A percentile compares a stretch with the other conserved stretches of the same genome.
phyloP scores from a whole-genome alignment of 192 early-diverging fungal genomes.

The Coemansia sp. region DNA sequence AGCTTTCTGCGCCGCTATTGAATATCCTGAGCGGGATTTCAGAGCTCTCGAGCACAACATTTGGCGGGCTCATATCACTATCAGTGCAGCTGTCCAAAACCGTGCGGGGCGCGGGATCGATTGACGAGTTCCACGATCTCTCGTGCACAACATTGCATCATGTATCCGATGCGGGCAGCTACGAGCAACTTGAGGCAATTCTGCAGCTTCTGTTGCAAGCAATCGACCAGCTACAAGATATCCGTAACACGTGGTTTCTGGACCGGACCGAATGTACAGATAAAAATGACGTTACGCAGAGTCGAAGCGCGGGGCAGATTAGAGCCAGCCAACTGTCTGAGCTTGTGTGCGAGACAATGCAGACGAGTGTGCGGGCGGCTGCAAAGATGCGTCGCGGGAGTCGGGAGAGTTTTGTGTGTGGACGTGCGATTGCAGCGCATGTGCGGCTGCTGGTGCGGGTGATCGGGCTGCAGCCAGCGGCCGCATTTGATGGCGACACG shows the following conservation, averaged over 20 bases:
- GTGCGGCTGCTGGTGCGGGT: constrained; percentile 26
- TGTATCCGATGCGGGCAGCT: neutral
- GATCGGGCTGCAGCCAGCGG: constrained; percentile 15
- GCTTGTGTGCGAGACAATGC: constrained; percentile 9
- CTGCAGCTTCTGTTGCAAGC: constrained; percentile 27
- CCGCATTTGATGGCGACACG: constrained; percentile 10
- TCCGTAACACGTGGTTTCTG: constrained; percentile 26
- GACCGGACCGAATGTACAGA: neutral
- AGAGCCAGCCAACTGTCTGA: constrained; percentile 10
- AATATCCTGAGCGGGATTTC: constrained; percentile 24
- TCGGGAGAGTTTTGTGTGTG: constrained; percentile 3
- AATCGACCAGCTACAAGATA: constrained; percentile 9
- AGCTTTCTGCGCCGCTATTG: constrained; percentile 13
- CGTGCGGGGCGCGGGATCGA: neutral
- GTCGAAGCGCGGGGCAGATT: neutral
- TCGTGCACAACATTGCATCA: constrained; percentile 16
- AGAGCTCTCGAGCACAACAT: constrained; percentile 15
- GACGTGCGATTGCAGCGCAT: constrained; percentile 18
- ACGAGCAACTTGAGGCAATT: constrained; percentile 22
- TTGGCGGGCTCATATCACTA: constrained; percentile 29
- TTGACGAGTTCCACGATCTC: constrained; percentile 22
- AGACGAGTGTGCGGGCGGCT: neutral
- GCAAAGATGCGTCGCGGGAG: constrained; percentile 4
- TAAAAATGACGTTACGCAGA: neutral
- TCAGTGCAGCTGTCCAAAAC: constrained; percentile 25